phyloP scores from a whole-genome alignment of 345 rosid genomes.

The Orychophragmus violaceus region DNA sequence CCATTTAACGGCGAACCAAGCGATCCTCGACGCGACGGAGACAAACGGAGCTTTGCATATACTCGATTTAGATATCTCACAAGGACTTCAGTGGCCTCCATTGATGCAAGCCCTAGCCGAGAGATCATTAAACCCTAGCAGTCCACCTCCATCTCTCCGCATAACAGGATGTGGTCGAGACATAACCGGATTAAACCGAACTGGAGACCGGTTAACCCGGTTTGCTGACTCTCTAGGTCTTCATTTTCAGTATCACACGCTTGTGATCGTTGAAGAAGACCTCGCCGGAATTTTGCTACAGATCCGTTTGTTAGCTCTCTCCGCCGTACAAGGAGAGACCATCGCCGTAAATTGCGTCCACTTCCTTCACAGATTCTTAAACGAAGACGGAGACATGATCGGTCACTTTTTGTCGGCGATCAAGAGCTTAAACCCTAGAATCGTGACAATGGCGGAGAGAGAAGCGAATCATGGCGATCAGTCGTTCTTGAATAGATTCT shows the following conservation, averaged over 20 bases:
- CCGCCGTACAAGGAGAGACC: conserved; percentile 54
- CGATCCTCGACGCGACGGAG: conserved; percentile 70
- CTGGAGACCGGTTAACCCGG: conserved; percentile 76
- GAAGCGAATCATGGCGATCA: conserved; percentile 75
- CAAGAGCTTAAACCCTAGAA: conserved; percentile 61
- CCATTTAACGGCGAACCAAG: conserved; percentile 93
- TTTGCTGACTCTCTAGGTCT: conserved; percentile 83
- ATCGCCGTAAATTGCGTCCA: conserved; percentile 74
- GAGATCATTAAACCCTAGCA: conserved; percentile 34
- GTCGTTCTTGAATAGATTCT: conserved; percentile 56
- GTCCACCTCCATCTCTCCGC: conserved; percentile 51
- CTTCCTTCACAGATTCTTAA: conserved; percentile 57
- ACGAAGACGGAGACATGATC: conserved; percentile 44
- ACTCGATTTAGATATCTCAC: conserved; percentile 89
- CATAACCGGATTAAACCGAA: conserved; percentile 44
- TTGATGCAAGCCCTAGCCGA: conserved; percentile 92
- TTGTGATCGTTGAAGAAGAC: conserved; percentile 51
- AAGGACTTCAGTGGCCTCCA: conserved; percentile 99
- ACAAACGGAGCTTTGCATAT: conserved; percentile 55
- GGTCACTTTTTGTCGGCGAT: conserved; percentile 50
- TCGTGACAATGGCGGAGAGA: conserved; percentile 76
- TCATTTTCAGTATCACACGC: conserved; percentile 70
- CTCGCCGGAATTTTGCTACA: conserved; percentile 39
- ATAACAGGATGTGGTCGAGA: conserved; percentile 88
- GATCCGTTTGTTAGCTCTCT: conserved; percentile 37